A percentile compares a stretch with the other conserved stretches of the same genome.
Conservation (phyloP, 2,329 filamentous ascomycete genomes). For the Trichoderma sp. region DNA sequence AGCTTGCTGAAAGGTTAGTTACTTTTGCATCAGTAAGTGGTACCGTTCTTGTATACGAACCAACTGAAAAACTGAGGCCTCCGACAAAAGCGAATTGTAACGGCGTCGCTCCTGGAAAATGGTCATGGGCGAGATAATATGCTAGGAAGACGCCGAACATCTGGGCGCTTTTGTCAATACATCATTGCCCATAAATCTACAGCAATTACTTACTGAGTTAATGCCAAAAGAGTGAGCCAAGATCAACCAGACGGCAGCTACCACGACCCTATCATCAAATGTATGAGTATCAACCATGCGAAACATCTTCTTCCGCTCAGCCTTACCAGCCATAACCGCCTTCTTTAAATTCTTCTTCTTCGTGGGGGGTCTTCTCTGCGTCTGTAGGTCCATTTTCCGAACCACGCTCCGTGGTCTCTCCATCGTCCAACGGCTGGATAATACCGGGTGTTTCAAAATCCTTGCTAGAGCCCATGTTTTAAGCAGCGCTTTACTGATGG, state of each 20-base stretch:
- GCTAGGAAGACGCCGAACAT: slow-evolving; percentile 55
- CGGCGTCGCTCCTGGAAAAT: slow-evolving; percentile 63
- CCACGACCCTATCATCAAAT: background rate
- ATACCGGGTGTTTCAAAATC: background rate
- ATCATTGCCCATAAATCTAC: rapidly evolving
- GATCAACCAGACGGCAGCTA: slow-evolving; percentile 1
- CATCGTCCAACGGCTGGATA: background rate
- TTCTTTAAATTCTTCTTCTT: slow-evolving; percentile 10
- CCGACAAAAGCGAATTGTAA: slow-evolving; percentile 78
- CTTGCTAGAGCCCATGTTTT: background rate
- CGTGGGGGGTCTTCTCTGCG: background rate
- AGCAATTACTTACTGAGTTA: background rate
- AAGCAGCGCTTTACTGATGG: background rate
- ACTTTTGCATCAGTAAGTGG: slow-evolving; percentile 60
- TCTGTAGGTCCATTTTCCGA: background rate
- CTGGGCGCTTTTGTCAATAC: background rate
- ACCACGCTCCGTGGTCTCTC: background rate
- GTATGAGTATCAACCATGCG: background rate
- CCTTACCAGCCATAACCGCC: slow-evolving; percentile 21
- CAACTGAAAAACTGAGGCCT: slow-evolving; percentile 39
- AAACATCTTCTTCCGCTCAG: background rate
- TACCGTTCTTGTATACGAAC: slow-evolving; percentile 60
- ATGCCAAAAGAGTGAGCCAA: slow-evolving; percentile 20
- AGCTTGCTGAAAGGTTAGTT: slow-evolving; percentile 59
- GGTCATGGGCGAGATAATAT: slow-evolving; percentile 59